phyloP scores from a whole-genome alignment of 163 green algal genomes.

The Scenedesmus sp. region DNA sequence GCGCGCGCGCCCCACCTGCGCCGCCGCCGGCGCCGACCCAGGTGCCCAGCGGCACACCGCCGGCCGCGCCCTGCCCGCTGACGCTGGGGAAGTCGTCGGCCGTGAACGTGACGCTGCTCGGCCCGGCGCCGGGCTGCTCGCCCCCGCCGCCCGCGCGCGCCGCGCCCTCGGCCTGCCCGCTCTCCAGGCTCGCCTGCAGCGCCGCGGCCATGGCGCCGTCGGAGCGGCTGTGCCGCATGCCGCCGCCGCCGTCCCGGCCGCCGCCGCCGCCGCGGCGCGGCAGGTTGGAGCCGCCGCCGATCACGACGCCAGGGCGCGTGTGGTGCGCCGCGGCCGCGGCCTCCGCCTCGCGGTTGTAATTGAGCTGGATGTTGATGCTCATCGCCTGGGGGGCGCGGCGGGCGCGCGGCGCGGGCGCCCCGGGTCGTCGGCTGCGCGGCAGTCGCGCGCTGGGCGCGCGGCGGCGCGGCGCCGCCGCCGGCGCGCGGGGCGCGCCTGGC shows the following conservation, averaged over 20 bases:
- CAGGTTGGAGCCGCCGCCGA: conserved; percentile 62
- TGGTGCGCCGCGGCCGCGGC: not conserved
- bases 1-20: not conserved
- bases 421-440: conserved; percentile 49
- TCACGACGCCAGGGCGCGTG: conserved; percentile 53
- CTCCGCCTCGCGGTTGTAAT: conserved; percentile 11
- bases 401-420: conserved; percentile 5
- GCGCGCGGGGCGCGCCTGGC: conserved; percentile 56
- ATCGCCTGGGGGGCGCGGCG: conserved; percentile 1
- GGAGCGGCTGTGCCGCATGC: conserved; percentile 57
- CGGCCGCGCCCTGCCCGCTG: conserved; percentile 10
- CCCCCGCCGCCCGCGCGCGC: conserved; percentile 8
- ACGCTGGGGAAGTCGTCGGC: conserved; percentile 64
- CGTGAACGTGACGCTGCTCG: conserved; percentile 52
- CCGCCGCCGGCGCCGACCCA: conserved; percentile 21
- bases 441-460: not conserved
- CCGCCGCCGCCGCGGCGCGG: too few species aligned
- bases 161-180: conserved; percentile 6
- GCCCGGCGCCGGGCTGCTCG: not conserved
- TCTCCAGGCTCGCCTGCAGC: conserved; percentile 21
- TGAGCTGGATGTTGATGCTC: conserved; percentile 36
- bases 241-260: conserved; percentile 2
- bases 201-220: conserved; percentile 43
- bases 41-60: conserved; percentile 28
- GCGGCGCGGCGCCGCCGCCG: too few species aligned